A percentile compares a stretch with the other conserved stretches of the same genome.
Evolutionary conservation across 306 rosid species (phyloP).

Genomic region (cucumber (Cucumis sativus)): Cucumber_9930_V3 NC_026660.2:10638501-10639000

Average conservation of each 20-base stretch:
- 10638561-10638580: conserved; percentile 2
- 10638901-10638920: neutral
- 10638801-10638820: neutral
- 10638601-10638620: conserved; percentile 8
- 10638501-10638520: neutral
- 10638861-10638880: no score
- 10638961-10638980: no score
- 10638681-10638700: neutral
- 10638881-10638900: neutral
- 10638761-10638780: neutral
- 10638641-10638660: no score
- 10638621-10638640: neutral
- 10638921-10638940: neutral
- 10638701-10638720: neutral
- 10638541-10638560: neutral
- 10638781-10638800: neutral
- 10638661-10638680: neutral
- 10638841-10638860: no score
- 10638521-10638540: neutral
- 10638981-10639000: no score
- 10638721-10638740: neutral
- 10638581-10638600: conserved; percentile 9
- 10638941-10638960: no score
- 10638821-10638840: neutral
- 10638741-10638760: neutral